Percentiles rank a stretch among this genome's conserved stretches.
These are phyloP conservation scores for Cudoniella acicularis DNA, from an alignment of 495 filamentous ascomycete genomes.

Conservation along the genomic window DNA sequence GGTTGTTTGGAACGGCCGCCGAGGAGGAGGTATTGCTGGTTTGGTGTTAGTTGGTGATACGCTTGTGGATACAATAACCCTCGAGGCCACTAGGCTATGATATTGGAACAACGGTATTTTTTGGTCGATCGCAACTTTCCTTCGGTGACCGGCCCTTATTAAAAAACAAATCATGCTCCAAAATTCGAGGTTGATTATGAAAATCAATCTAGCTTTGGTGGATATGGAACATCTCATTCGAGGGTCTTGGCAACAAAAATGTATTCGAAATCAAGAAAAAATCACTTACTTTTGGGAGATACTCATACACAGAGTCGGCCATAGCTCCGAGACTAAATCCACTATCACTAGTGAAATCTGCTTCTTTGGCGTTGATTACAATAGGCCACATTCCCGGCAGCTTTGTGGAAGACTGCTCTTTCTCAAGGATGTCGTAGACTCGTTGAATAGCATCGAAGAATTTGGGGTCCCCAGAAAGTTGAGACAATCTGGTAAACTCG, in stretches of 20 bases:
- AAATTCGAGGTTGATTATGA: too few species aligned
- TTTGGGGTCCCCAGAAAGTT: conserved; percentile 80
- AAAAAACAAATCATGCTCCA: too few species aligned
- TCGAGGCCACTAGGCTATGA: too few species aligned
- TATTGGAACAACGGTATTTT: too few species aligned
- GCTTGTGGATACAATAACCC: too few species aligned
- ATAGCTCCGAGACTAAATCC: conserved; percentile 23
- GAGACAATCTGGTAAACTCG: conserved; percentile 91
- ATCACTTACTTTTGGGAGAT: conserved; percentile 55
- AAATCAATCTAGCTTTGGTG: too few species aligned
- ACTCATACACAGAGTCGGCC: conserved; percentile 81
- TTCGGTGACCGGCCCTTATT: too few species aligned
- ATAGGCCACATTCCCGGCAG: conserved; percentile 84
- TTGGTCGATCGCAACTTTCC: too few species aligned
- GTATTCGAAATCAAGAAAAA: too few species aligned
- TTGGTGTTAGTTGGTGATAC: neutral
- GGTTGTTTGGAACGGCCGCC: conserved; percentile 15
- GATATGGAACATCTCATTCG: too few species aligned
- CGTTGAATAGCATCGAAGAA: conserved; percentile 95
- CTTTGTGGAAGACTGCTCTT: conserved; percentile 63
- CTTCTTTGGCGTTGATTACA: conserved; percentile 10
- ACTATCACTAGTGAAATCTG: conserved; percentile 2
- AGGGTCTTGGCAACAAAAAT: too few species aligned
- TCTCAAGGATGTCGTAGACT: conserved; percentile 82
- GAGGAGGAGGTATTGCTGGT: conserved; percentile 24